A percentile compares a stretch with the other conserved stretches of the same genome.
These are phyloP conservation scores for Pseudozyma tsukubaensis DNA, from an alignment of 1,284 basidiomycete species.

Conservation along the genomic window DNA sequence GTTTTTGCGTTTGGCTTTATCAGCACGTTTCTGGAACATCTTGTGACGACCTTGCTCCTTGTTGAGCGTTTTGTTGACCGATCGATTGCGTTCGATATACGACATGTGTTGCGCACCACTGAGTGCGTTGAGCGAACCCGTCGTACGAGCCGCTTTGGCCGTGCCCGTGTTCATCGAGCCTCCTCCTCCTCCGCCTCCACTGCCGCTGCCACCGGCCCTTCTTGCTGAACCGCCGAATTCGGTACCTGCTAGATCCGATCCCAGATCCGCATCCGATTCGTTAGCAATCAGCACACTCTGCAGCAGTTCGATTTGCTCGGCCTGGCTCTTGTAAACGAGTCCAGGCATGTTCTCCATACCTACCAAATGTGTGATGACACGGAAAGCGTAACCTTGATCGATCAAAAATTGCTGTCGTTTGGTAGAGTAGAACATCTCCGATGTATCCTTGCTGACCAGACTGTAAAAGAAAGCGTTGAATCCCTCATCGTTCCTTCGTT, in stretches of 20 bases:
- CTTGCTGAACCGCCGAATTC: constrained; percentile 37
- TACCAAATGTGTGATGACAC: constrained; percentile 97
- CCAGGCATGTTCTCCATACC: constrained; percentile 87
- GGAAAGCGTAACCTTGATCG: constrained; percentile 98
- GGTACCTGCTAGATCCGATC: constrained; percentile 78
- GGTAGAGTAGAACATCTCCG: constrained; percentile 99
- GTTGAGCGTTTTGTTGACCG: constrained; percentile 65
- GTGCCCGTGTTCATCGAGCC: constrained; percentile 13
- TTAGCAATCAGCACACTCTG: constrained; percentile 89
- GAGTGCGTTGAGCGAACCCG: constrained; percentile 66
- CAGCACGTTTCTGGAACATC: constrained; percentile 61
- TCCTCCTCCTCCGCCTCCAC: constrained; percentile 16
- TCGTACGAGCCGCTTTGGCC: constrained; percentile 60
- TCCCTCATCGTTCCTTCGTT: constrained; percentile 97
- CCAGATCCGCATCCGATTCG: constrained; percentile 89
- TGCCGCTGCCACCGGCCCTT: constrained; percentile 11
- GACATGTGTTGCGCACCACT: constrained; percentile 69
- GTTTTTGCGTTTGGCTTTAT: constrained; percentile 46
- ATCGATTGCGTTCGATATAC: constrained; percentile 68
- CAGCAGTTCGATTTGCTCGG: constrained; percentile 94
- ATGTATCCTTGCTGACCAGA: constrained; percentile 96
- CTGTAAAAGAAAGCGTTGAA: constrained; percentile 99
- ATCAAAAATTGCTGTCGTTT: constrained; percentile 99
- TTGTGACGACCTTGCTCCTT: constrained; percentile 62
- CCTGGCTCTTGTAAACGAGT: constrained; percentile 88